These are phyloP conservation scores for Leccinum solheimii DNA, from an alignment of 1,284 basidiomycete genomes.

Conservation along the genomic window DNA sequence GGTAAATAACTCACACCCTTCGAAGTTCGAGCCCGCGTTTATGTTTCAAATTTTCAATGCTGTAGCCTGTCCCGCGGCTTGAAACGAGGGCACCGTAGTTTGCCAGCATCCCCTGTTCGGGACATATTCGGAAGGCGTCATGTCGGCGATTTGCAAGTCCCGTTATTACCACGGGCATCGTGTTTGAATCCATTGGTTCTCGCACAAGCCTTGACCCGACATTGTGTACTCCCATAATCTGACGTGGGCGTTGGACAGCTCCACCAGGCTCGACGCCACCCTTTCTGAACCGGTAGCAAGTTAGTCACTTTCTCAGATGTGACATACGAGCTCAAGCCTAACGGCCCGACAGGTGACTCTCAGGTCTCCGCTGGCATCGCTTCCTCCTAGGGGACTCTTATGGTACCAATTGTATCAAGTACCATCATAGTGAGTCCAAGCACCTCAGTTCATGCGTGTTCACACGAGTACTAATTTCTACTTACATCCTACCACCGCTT, in stretches of 20 bases:
- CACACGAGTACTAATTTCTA: background rate
- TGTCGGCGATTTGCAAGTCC: slow-evolving; percentile 24
- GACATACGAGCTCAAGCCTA: background rate
- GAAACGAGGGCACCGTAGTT: slow-evolving; percentile 8
- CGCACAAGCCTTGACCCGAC: background rate
- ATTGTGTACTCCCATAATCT: background rate
- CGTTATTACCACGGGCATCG: slow-evolving; percentile 22
- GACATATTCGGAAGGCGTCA: slow-evolving; percentile 9
- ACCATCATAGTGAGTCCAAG: slow-evolving; percentile 12
- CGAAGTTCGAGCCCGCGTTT: background rate
- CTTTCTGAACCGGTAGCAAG: slow-evolving; percentile 8
- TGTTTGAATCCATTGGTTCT: background rate
- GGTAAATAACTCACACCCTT: background rate
- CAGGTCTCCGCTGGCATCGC: background rate
- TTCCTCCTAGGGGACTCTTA: background rate
- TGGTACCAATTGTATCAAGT: background rate
- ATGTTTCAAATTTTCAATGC: background rate
- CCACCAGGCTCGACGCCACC: background rate
- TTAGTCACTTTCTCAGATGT: slow-evolving; percentile 3
- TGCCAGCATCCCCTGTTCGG: background rate
- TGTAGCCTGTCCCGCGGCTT: background rate
- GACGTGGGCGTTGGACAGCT: background rate
- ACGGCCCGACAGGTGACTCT: background rate
- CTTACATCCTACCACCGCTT: background rate
- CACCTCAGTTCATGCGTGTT: background rate